Base-by-base conservation (phyloP, 306 rosid genomes). In the Gynostemma pentaphyllum region DNA sequence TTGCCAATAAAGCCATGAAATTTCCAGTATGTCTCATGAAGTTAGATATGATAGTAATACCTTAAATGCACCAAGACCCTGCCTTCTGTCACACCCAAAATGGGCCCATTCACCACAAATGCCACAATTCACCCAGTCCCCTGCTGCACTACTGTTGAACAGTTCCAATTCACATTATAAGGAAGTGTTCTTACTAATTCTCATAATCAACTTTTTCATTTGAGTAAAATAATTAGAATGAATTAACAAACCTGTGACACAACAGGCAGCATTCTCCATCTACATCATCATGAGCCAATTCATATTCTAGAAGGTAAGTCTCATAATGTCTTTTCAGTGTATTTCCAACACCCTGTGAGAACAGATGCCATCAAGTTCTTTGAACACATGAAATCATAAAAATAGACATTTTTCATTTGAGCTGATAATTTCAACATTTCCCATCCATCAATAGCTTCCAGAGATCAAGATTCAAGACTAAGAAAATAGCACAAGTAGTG, bases 91-190 rank as follows among this genome's bases (percentile, higher is more conserved):
- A 44, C 99, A 94, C 61, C 99, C 99, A 30, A 94, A 94, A 73
- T 94, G 99, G 4, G 99, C 99, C 99, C 99, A 94, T 82, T 94
- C 99, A 10, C 99, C 99, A 75, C 99, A 94, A 73, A 94, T 88
- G 59, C 99, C 99, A 49, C 99, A 94, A 75, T 94, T 94, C 66
- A 94, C 99, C 99, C 99, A 94, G 70, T 94, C 99, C 71, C 99
- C 99, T 19, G 97, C 94, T 62, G 99, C 99, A n/a, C 99, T 94
- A 94, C 99, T 94, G 95, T 80, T 77, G 19, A 65, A 46, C 73
- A 68, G 30, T 62, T 23, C 51, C 69, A 68, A 68, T 34, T 22
- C 22, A 18, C 54, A 64, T 30, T 29, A 65, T 69, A 45, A 76
- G 82, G 24, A 76, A 39, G 64, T 39, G 41, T 67, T 37, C 62